Evolutionary conservation across 129 eudicot species (phyloP).

Genomic region (Ambrosia artemisiifolia): DNA sequence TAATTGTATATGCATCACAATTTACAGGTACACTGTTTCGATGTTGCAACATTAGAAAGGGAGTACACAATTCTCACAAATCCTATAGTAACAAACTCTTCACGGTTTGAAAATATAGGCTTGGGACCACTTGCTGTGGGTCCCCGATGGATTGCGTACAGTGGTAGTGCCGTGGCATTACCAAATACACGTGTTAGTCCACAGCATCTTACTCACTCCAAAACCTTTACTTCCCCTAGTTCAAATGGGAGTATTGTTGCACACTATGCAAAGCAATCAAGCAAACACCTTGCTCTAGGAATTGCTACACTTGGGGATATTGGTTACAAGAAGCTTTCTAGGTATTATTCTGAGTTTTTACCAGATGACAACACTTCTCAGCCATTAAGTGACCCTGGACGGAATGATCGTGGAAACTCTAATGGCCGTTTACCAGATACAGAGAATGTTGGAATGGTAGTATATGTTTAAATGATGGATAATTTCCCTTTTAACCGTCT

Average conservation of each 20-base stretch:
- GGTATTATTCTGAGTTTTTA: constrained; percentile 69
- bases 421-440: constrained; percentile 54
- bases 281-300: constrained; percentile 92
- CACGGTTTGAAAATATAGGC: constrained; percentile 58
- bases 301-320: constrained; percentile 78
- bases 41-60: constrained; percentile 73
- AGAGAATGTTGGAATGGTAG: constrained; percentile 96
- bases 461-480: constrained; percentile 23
- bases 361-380: constrained; percentile 60
- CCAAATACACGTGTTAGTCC: constrained; percentile 72
- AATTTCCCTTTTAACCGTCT: neutral
- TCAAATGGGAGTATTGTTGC: constrained; percentile 85
- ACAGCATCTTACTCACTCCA: constrained; percentile 63
- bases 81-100: constrained; percentile 45
- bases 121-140: constrained; percentile 92
- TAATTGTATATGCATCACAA: neutral
- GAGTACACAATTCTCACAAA: constrained; percentile 75
- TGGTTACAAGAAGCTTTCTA: constrained; percentile 77
- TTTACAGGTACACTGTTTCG: constrained; percentile 76
- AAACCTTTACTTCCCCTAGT: constrained; percentile 47
- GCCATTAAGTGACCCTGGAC: constrained; percentile 37
- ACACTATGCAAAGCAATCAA: constrained; percentile 84
- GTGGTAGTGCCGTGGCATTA: constrained; percentile 60
- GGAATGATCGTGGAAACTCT: constrained; percentile 41
- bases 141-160: constrained; percentile 91